A percentile compares a stretch with the other conserved stretches of the same genome.
Evolutionary conservation across 345 rosid species (phyloP).

Genomic region (Eucalyptus pauciflora): DNA sequence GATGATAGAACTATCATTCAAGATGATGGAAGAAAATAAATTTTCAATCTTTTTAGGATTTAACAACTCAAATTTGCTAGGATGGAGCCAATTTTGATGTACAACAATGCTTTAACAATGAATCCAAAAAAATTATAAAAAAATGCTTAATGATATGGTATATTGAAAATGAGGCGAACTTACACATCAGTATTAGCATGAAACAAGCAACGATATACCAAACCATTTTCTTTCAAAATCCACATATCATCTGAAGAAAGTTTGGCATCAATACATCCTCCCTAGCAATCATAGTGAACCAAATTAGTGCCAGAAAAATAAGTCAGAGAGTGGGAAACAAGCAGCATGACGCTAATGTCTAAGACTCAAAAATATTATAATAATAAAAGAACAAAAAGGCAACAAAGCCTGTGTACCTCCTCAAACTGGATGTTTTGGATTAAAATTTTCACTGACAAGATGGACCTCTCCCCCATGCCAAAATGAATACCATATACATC

Average conservation of each 20-base stretch:
- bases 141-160: not conserved
- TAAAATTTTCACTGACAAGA: slow-evolving; percentile 39
- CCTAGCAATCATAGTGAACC: slow-evolving; percentile 25
- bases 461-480: slow-evolving; percentile 26
- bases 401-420: slow-evolving; percentile 32
- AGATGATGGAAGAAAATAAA: not conserved
- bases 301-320: not conserved
- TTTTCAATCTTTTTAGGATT: not conserved
- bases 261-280: slow-evolving; percentile 59
- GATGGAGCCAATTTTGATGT: not conserved
- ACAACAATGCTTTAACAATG: not conserved
- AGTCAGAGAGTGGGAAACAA: not conserved
- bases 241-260: slow-evolving; percentile 63
- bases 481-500: slow-evolving; percentile 33
- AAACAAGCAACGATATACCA: slow-evolving; percentile 30
- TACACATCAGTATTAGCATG: slow-evolving; percentile 35
- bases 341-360: not conserved
- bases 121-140: not conserved
- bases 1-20: not conserved
- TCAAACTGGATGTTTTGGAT: slow-evolving; percentile 42
- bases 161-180: slow-evolving; percentile 13
- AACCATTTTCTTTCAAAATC: slow-evolving; percentile 54
- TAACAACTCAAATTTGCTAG: not conserved
- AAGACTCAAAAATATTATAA: not conserved
- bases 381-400: not conserved